Percentiles rank a stretch among this genome's conserved stretches.
These are phyloP conservation scores for Setaria italica DNA, from an alignment of 202 grass and related monocot species.

Conservation along the genomic window DNA sequence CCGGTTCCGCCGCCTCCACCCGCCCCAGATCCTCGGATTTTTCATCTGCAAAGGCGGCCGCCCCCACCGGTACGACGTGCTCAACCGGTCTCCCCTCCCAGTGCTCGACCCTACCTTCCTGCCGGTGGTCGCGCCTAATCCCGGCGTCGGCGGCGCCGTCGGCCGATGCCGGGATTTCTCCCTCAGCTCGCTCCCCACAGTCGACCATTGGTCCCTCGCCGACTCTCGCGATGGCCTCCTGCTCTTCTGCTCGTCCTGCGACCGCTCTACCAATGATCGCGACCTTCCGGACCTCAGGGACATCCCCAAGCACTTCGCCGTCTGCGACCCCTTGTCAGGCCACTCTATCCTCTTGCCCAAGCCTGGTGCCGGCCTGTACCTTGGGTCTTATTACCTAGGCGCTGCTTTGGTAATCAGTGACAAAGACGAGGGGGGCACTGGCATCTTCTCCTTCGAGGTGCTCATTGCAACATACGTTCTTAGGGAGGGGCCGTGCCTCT, in stretches of 20 bases:
- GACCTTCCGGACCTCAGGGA: not conserved
- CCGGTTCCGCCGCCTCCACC: not conserved
- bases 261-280: not conserved
- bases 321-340: not conserved
- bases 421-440: not conserved
- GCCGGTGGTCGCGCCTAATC: not conserved
- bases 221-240: not conserved
- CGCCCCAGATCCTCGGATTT: not conserved
- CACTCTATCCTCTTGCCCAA: not conserved
- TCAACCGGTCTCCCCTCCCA: not conserved
- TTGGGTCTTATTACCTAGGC: not conserved
- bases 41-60: not conserved
- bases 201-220: not conserved
- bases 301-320: not conserved
- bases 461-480: not conserved
- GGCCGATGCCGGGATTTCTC: not conserved
- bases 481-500: not conserved
- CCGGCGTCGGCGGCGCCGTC: not conserved
- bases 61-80: not conserved
- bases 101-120: not conserved
- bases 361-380: not conserved
- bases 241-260: not conserved
- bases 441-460: not conserved
- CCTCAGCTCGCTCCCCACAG: not conserved
- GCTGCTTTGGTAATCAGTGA: not conserved